These are phyloP conservation scores for Biscutella laevigata DNA, from an alignment of 441 rosid species.

Conservation along the genomic window DNA sequence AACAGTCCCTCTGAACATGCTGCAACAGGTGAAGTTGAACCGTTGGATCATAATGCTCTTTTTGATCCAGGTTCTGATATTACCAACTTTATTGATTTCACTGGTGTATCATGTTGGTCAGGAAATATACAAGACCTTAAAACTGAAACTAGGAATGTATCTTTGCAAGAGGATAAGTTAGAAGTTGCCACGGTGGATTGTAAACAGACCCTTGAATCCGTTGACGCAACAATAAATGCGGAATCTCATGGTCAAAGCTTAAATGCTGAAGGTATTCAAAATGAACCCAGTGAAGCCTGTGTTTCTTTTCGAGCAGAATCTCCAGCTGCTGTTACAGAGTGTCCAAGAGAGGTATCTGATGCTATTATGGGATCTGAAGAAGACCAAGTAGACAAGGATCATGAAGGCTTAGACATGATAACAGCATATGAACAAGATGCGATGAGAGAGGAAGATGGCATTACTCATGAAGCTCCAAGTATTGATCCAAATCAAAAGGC, in stretches of 20 bases:
- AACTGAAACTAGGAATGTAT: slow-evolving; percentile 8
- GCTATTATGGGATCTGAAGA: slow-evolving; percentile 14
- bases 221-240: too few relatives aligned
- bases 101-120: slow-evolving; percentile 29
- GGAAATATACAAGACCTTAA: slow-evolving; percentile 29
- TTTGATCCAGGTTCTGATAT: slow-evolving; percentile 30
- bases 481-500: slow-evolving; percentile 23
- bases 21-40: slow-evolving; percentile 30
- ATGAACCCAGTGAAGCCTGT: neutral
- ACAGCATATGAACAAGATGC: slow-evolving; percentile 7
- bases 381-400: slow-evolving; percentile 19
- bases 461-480: slow-evolving; percentile 16
- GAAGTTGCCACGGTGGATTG: slow-evolving; percentile 17
- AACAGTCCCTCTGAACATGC: slow-evolving; percentile 9
- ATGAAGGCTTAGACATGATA: slow-evolving; percentile 10
- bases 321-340: neutral
- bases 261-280: slow-evolving; percentile 8
- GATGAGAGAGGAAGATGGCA: slow-evolving; percentile 17
- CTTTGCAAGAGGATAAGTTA: slow-evolving; percentile 21
- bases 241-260: too few relatives aligned
- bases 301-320: slow-evolving; percentile 15
- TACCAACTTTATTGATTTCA: slow-evolving; percentile 35
- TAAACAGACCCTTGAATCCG: too few relatives aligned
- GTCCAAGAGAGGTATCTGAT: neutral
- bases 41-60: slow-evolving; percentile 25